These are phyloP conservation scores for Coniella lustricola DNA, from an alignment of 2,329 filamentous ascomycete genomes.

Conservation along the genomic window DNA sequence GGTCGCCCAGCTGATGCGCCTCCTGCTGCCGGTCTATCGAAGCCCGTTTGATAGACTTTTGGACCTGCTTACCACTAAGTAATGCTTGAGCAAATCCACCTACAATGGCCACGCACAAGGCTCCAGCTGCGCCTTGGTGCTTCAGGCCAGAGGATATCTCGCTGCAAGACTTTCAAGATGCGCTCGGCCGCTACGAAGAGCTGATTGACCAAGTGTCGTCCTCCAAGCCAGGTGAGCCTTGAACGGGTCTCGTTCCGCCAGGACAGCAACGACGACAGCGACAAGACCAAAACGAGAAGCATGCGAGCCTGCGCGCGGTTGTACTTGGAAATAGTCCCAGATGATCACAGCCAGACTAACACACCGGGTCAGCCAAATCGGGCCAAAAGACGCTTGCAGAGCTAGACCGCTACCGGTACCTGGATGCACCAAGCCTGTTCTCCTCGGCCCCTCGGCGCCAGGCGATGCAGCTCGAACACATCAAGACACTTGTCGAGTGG, in stretches of 20 bases:
- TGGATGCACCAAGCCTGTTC: conserved; percentile 43
- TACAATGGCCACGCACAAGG: not conserved
- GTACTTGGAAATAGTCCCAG: too few species aligned
- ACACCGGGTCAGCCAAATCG: conserved; percentile 33
- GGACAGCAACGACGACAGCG: too few species aligned
- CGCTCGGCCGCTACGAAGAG: conserved; percentile 21
- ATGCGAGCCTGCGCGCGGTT: not conserved
- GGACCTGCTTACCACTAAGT: not conserved
- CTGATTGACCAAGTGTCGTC: conserved; percentile 33
- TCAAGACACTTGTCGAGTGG: conserved; percentile 60
- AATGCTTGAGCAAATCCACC: not conserved
- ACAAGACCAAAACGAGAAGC: not conserved
- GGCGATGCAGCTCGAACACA: conserved; percentile 47
- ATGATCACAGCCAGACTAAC: not conserved
- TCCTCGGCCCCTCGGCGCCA: conserved; percentile 25
- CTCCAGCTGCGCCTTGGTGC: conserved; percentile 16
- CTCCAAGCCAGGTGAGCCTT: conserved; percentile 35
- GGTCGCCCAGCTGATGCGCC: not conserved
- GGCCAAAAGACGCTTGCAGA: conserved; percentile 46
- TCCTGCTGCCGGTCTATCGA: not conserved
- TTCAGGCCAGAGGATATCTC: conserved; percentile 23
- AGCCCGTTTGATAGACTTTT: not conserved
- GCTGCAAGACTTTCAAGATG: conserved; percentile 20
- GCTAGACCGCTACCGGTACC: conserved; percentile 56
- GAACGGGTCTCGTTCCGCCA: not conserved